Evolutionary conservation across 192 early-diverging fungal genomes (phyloP).

Genomic region (Coemansia umbellata): DNA sequence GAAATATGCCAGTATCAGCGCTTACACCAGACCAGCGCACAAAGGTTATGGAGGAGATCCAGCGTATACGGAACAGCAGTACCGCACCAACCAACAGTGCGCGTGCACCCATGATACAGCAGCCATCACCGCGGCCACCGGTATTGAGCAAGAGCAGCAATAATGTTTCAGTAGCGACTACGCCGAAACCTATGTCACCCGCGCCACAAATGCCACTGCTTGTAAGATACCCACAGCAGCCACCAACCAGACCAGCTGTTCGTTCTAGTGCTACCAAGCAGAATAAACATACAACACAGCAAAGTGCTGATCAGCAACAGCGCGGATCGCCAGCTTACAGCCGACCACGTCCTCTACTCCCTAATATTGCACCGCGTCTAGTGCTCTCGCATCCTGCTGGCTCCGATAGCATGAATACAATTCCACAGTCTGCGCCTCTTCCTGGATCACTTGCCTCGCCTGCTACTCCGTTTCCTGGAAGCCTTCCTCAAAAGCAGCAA

Average conservation of each 20-base stretch:
- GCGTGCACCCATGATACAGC: too few species aligned
- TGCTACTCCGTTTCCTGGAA: slow-evolving; percentile 1
- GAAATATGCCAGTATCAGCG: slow-evolving; percentile 49
- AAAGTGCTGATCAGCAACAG: neutral
- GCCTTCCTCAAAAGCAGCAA: neutral
- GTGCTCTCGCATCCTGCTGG: too few species aligned
- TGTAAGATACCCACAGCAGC: too few species aligned
- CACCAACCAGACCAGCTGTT: neutral
- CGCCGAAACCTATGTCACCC: too few species aligned
- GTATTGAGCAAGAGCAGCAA: slow-evolving; percentile 1
- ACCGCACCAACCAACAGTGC: neutral
- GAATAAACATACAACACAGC: neutral
- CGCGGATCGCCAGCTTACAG: neutral
- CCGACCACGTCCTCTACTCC: slow-evolving; percentile 13
- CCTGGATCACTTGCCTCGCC: slow-evolving; percentile 4
- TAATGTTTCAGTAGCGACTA: too few species aligned
- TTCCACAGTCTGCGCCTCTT: slow-evolving; percentile 9
- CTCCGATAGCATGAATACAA: neutral
- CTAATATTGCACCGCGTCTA: slow-evolving; percentile 20
- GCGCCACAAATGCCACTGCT: too few species aligned
- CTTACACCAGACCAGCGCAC: slow-evolving; percentile 43
- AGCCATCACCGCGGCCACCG: neutral
- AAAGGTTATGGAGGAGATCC: slow-evolving; percentile 47
- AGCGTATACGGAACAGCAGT: slow-evolving; percentile 27
- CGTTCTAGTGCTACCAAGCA: neutral